A percentile compares a stretch with the other conserved stretches of the same genome.
Conservation (phyloP, 2,329 filamentous ascomycete genomes). For the Thelonectria discophora region DNA sequence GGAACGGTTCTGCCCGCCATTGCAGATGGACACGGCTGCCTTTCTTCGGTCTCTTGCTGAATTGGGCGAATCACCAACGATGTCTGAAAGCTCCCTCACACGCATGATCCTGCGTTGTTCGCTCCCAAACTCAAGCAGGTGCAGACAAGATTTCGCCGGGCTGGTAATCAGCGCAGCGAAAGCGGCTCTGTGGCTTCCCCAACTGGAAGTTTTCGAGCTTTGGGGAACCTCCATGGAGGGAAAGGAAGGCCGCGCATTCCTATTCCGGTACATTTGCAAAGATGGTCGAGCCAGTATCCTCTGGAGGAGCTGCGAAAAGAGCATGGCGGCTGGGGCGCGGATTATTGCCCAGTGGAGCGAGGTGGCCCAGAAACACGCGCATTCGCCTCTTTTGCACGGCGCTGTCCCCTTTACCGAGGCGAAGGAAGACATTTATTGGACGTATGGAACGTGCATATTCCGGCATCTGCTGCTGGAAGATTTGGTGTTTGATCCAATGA, state of each 20-base stretch:
- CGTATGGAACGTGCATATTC: constrained; percentile 28
- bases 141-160: constrained; percentile 26
- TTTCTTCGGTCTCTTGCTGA: constrained; percentile 26
- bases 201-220: constrained; percentile 25
- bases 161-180: constrained; percentile 27
- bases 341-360: constrained; percentile 27
- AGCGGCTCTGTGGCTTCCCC: constrained; percentile 28
- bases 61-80: constrained; percentile 14
- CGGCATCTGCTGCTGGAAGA: constrained; percentile 28
- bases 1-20: constrained; percentile 27
- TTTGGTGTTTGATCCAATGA: constrained; percentile 30
- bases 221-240: constrained; percentile 24
- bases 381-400: constrained; percentile 18
- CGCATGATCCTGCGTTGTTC: constrained; percentile 20
- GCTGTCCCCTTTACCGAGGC: constrained; percentile 26
- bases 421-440: constrained; percentile 19
- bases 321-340: constrained; percentile 16
- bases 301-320: constrained; percentile 25
- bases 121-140: constrained; percentile 19
- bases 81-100: constrained; percentile 22
- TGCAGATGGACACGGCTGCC: constrained; percentile 28
- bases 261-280: constrained; percentile 25
- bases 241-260: constrained; percentile 24
- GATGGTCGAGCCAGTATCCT: constrained; percentile 22
- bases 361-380: constrained; percentile 27